These are phyloP conservation scores for Pseudogymnoascus destructans DNA, from an alignment of 2,329 filamentous ascomycete species.

Conservation along the genomic window DNA sequence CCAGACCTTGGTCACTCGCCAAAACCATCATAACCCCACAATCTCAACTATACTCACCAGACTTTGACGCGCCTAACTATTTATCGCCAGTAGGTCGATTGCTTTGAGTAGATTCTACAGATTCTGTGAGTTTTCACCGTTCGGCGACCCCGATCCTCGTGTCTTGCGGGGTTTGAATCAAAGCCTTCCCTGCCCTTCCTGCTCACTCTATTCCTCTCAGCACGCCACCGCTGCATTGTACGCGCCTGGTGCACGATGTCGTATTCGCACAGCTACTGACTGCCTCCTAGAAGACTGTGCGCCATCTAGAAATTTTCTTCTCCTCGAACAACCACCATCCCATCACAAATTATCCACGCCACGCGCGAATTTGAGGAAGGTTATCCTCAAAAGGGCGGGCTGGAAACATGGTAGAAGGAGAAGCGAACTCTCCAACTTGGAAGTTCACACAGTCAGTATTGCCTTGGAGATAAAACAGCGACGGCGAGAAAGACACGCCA, in stretches of 20 bases:
- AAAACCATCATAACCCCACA: conserved; percentile 17
- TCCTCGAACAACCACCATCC: background rate
- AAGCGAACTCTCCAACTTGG: conserved; percentile 91
- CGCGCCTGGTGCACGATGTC: background rate
- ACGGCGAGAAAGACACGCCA: background rate
- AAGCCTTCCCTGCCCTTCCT: background rate
- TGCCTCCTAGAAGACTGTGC: background rate
- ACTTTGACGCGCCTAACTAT: conserved; percentile 7
- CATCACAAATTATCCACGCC: conserved; percentile 3
- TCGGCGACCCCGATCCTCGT: background rate
- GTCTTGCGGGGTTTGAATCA: conserved; percentile 1
- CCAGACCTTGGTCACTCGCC: conserved; percentile 13
- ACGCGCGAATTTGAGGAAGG: conserved; percentile 16
- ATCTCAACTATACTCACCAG: conserved; percentile 11
- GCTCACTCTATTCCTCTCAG: background rate
- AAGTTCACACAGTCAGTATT: conserved; percentile 78
- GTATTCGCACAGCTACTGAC: conserved; percentile 3
- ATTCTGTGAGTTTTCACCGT: background rate
- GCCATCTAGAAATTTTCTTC: conserved; percentile 2
- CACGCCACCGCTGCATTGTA: conserved; percentile 5
- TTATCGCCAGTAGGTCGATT: conserved; percentile 7
- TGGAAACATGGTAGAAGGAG: conserved; percentile 82
- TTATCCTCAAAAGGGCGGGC: conserved; percentile 22
- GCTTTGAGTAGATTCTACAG: conserved; percentile 6
- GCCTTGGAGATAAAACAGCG: background rate